Conservation (phyloP, 257 asterid species). For the Solanum clarkiae region DNA sequence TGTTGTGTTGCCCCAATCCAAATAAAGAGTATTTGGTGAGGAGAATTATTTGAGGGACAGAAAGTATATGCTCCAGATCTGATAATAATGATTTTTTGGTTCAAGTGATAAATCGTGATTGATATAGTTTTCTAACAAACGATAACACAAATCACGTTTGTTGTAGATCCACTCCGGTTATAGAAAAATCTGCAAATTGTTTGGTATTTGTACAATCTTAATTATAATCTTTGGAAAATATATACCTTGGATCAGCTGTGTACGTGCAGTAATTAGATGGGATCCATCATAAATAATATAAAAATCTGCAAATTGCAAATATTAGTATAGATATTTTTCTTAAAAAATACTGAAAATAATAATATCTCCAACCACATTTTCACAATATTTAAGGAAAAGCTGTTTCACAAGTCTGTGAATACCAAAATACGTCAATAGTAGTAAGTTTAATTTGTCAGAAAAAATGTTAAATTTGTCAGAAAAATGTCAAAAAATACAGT, state of each 20-base stretch:
- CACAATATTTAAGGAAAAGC: background rate
- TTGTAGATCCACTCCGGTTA: no score
- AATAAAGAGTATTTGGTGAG: no score
- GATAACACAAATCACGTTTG: no score
- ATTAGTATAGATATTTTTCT: background rate
- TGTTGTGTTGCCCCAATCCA: no score
- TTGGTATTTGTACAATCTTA: no score
- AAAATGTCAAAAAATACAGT: background rate
- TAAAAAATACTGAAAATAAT: background rate
- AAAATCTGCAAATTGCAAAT: background rate
- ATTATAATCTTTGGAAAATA: no score
- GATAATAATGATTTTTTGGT: no score
- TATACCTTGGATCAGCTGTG: slow-evolving; percentile 4
- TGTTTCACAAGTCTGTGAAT: background rate
- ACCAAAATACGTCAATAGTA: background rate
- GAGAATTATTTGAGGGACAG: no score
- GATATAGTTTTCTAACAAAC: no score
- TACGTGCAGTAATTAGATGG: background rate
- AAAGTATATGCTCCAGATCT: no score
- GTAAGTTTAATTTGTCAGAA: background rate
- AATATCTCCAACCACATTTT: background rate
- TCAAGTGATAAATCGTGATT: no score
- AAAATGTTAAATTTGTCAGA: slow-evolving; percentile 3
- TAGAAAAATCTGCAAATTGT: no score
- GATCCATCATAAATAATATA: background rate